Evolutionary conservation across 805 yeast genomes (phyloP).

Genomic region (Yamadazyma phyllophila): DNA sequence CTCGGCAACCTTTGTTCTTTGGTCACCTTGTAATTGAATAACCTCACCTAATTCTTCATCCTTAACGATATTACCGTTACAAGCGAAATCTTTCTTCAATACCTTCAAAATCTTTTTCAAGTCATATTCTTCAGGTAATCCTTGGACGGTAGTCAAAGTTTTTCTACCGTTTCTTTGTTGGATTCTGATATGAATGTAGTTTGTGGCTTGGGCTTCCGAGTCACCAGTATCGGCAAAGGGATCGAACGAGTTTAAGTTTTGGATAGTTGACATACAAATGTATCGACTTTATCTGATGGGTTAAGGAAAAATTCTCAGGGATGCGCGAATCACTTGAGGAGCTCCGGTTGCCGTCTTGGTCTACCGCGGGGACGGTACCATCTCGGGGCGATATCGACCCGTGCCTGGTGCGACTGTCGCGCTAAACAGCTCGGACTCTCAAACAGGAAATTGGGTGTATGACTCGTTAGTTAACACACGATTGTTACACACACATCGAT

Average conservation of each 20-base stretch:
- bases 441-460: neutral
- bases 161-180: slow-evolving; percentile 99
- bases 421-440: neutral
- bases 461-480: neutral
- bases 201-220: slow-evolving; percentile 94
- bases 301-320: slow-evolving; percentile 1
- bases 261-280: slow-evolving; percentile 79
- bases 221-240: slow-evolving; percentile 99
- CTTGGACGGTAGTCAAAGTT: slow-evolving; percentile 97
- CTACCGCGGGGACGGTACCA: too few species aligned
- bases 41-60: slow-evolving; percentile 96
- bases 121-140: slow-evolving; percentile 93
- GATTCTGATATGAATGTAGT: slow-evolving; percentile 96
- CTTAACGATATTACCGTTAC: slow-evolving; percentile 97
- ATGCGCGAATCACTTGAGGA: neutral
- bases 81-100: slow-evolving; percentile 95
- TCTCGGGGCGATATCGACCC: too few species aligned
- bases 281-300: slow-evolving; percentile 2
- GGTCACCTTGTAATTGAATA: slow-evolving; percentile 98
- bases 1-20: slow-evolving; percentile 93
- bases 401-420: neutral
- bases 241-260: slow-evolving; percentile 84
- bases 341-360: too few species aligned
- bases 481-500: neutral
- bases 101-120: slow-evolving; percentile 90